Conservation (phyloP, 306 rosid species). For the Glycyrrhiza uralensis region DNA sequence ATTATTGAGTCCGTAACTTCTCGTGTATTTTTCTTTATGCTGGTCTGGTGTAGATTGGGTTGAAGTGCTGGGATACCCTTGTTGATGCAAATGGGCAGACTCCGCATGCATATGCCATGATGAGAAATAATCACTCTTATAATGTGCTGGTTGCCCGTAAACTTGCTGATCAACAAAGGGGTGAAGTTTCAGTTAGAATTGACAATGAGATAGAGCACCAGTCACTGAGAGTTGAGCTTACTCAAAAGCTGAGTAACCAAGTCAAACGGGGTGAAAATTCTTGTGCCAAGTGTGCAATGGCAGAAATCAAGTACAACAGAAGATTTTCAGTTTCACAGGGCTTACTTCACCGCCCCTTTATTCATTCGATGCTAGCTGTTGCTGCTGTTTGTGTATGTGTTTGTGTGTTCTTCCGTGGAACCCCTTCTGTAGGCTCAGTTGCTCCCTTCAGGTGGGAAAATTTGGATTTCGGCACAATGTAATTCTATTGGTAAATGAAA, state of each 20-base stretch:
- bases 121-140: constrained; percentile 68
- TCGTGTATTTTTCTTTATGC: neutral
- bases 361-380: constrained; percentile 80
- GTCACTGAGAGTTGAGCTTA: constrained; percentile 33
- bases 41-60: constrained; percentile 61
- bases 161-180: constrained; percentile 50
- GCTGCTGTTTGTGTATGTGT: constrained; percentile 95
- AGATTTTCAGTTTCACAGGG: constrained; percentile 61
- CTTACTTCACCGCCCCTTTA: constrained; percentile 63
- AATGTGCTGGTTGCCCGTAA: constrained; percentile 66
- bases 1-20: neutral
- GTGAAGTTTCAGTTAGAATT: constrained; percentile 62
- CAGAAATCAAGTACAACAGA: constrained; percentile 40
- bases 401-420: constrained; percentile 76
- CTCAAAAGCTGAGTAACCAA: constrained; percentile 20
- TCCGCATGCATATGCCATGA: constrained; percentile 66
- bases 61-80: constrained; percentile 78
- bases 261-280: constrained; percentile 42
- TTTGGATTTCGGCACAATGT: constrained; percentile 63
- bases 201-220: constrained; percentile 43
- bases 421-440: constrained; percentile 65
- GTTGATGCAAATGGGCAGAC: constrained; percentile 71
- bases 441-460: constrained; percentile 87
- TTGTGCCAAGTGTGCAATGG: constrained; percentile 64
- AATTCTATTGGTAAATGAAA: constrained; percentile 24